Conservation (phyloP, 1,284 basidiomycete genomes). For the Ceratobasidium sp. region DNA sequence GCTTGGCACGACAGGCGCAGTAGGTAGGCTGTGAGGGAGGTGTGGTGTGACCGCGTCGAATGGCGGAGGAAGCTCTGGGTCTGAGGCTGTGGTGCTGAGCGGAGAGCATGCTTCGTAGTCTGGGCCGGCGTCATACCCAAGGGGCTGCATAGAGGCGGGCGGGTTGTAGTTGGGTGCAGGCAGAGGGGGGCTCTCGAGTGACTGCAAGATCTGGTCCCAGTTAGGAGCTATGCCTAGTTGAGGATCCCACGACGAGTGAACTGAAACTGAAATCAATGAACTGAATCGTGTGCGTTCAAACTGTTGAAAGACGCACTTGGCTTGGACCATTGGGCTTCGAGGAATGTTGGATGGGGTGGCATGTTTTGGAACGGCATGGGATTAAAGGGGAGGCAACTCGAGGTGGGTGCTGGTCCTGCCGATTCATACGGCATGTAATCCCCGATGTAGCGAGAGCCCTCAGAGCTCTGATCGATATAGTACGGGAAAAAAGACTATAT, state of each 20-base stretch:
- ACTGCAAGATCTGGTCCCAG: conserved; percentile 15
- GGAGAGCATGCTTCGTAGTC: conserved; percentile 40
- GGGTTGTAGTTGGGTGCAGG: conserved; percentile 10
- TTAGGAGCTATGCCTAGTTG: neutral
- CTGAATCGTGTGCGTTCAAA: conserved; percentile 3
- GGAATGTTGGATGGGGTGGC: conserved; percentile 3
- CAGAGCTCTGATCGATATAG: conserved; percentile 10
- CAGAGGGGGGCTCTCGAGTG: conserved; percentile 21
- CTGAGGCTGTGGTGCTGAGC: conserved; percentile 34
- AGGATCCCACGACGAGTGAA: conserved; percentile 5
- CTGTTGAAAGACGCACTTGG: conserved; percentile 7
- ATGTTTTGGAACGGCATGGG: neutral
- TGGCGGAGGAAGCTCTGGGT: conserved; percentile 10
- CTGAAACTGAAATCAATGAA: conserved; percentile 10
- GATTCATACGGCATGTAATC: neutral
- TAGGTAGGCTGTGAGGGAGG: conserved; percentile 10
- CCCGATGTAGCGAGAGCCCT: conserved; percentile 4
- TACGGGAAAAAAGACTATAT: conserved; percentile 19
- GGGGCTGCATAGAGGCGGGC: neutral
- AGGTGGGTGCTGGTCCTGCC: neutral
- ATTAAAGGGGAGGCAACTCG: neutral
- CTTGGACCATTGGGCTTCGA: neutral
- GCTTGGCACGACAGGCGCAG: conserved; percentile 33
- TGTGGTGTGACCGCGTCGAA: neutral
- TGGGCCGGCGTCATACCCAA: conserved; percentile 19